Evolutionary conservation across 2,329 filamentous ascomycete species (phyloP).

Genomic region (Beauveria asiatica): DNA sequence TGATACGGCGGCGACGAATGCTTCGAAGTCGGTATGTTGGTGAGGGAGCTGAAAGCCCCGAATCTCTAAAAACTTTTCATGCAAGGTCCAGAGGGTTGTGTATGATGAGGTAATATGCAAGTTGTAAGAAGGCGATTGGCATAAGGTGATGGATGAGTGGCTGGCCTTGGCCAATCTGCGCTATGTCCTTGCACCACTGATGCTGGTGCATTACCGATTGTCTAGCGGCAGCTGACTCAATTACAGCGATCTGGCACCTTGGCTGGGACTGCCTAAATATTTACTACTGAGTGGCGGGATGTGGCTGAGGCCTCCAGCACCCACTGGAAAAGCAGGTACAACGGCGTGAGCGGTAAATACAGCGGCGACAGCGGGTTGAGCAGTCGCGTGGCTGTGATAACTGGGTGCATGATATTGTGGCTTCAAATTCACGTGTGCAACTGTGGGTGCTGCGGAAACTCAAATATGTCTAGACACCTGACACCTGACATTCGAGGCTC

Average conservation of each 20-base stretch:
- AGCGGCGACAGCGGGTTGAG: no score
- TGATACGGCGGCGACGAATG: background rate
- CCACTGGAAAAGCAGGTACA: no score
- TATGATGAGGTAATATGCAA: slow-evolving; percentile 4
- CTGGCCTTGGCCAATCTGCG: background rate
- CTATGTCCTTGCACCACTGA: background rate
- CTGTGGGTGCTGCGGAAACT: background rate
- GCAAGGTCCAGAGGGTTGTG: background rate
- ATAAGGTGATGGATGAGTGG: background rate
- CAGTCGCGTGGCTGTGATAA: background rate
- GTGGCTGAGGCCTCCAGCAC: no score
- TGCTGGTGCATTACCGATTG: background rate
- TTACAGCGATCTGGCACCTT: background rate
- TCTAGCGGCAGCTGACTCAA: background rate
- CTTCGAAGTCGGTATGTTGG: background rate
- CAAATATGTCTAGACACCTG: background rate
- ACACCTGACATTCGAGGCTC: background rate
- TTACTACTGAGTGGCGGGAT: no score
- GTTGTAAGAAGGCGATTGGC: background rate
- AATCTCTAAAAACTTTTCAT: background rate
- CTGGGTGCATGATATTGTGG: background rate
- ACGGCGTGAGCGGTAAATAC: no score
- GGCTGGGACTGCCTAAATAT: no score
- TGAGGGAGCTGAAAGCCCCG: background rate
- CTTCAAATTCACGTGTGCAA: background rate